Evolutionary conservation across 495 filamentous ascomycete genomes (phyloP).

Genomic region (Corynascus novoguineensis): DNA sequence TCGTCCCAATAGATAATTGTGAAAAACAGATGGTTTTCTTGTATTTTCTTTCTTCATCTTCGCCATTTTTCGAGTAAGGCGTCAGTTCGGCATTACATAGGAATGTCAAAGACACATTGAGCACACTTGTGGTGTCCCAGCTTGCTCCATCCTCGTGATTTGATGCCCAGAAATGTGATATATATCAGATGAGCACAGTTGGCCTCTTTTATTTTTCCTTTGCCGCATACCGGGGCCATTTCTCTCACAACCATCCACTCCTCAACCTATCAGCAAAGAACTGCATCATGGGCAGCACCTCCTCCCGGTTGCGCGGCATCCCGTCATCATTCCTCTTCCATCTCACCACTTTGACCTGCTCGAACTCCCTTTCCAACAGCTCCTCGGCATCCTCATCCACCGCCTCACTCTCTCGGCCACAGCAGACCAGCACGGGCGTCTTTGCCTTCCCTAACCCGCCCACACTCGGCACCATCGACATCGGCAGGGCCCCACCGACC

Average conservation of each 20-base stretch:
- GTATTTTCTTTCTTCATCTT: too few species aligned
- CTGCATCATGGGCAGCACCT: constrained; percentile 89
- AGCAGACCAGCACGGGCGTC: constrained; percentile 71
- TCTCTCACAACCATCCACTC: constrained; percentile 14
- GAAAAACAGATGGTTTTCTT: too few species aligned
- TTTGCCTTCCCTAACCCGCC: constrained; percentile 47
- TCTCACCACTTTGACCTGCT: constrained; percentile 63
- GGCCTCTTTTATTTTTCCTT: not conserved
- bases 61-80: too few species aligned
- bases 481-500: constrained; percentile 67
- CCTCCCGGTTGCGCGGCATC: constrained; percentile 78
- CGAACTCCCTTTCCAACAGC: constrained; percentile 61
- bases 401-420: constrained; percentile 55
- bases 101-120: too few species aligned
- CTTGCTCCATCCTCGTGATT: too few species aligned
- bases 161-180: too few species aligned
- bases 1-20: too few species aligned
- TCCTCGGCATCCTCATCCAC: constrained; percentile 61
- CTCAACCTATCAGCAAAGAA: constrained; percentile 75
- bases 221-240: too few species aligned
- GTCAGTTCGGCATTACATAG: too few species aligned
- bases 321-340: constrained; percentile 71
- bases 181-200: too few species aligned
- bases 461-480: constrained; percentile 41
- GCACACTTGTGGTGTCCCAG: too few species aligned